Evolutionary conservation across 257 asterid species (phyloP).

Genomic region (Salvia rosmarinus): DNA sequence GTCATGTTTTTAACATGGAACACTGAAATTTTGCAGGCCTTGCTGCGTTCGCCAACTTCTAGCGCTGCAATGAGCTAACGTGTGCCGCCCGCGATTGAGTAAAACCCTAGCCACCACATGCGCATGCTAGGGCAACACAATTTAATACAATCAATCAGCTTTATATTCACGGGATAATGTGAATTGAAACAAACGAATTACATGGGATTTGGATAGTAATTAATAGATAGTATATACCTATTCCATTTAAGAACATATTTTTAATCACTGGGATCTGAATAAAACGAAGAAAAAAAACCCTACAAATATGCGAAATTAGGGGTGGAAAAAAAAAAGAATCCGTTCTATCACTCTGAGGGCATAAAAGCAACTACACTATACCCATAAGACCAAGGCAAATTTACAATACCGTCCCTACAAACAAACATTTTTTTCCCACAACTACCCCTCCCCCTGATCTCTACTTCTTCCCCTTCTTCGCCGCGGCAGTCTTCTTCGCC

Average conservation of each 20-base stretch:
- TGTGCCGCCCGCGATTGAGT: constrained; percentile 19
- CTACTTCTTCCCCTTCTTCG: constrained; percentile 54
- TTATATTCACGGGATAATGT: not conserved
- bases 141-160: constrained; percentile 11
- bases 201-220: not conserved
- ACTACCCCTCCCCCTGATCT: constrained; percentile 33
- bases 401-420: constrained; percentile 58
- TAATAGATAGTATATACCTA: constrained; percentile 9
- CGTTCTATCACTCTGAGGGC: constrained; percentile 22
- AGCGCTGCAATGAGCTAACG: not conserved
- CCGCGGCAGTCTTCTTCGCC: constrained; percentile 26
- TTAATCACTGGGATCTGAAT: constrained; percentile 28
- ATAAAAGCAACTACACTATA: constrained; percentile 12
- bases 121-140: constrained; percentile 17
- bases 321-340: constrained; percentile 24
- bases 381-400: constrained; percentile 32
- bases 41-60: not conserved
- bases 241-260: constrained; percentile 32
- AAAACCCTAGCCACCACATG: constrained; percentile 28
- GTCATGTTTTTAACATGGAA: constrained; percentile 19
- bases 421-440: constrained; percentile 29
- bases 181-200: not conserved
- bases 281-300: not conserved
- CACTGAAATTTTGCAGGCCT: not conserved
- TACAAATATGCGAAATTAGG: not conserved